Evolutionary conservation across 2,329 filamentous ascomycete genomes (phyloP).

Genomic region (Cytospora piceae): DNA sequence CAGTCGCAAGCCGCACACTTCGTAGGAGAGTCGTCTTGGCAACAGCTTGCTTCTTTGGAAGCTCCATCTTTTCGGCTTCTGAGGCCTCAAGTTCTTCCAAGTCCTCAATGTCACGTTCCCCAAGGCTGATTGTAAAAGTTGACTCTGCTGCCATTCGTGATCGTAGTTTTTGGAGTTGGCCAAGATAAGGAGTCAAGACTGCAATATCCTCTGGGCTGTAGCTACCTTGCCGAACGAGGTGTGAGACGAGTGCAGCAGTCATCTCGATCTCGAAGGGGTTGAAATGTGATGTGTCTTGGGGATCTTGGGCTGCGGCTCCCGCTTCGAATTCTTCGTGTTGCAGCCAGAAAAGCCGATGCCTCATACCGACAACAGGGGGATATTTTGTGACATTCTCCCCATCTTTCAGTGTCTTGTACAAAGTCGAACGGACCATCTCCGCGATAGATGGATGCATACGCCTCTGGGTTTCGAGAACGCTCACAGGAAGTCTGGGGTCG

Average conservation of each 20-base stretch:
- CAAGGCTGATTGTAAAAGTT: conserved; percentile 64
- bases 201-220: conserved; percentile 68
- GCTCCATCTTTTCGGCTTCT: conserved; percentile 30
- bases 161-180: conserved; percentile 59
- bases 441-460: conserved; percentile 70
- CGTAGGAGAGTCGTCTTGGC: conserved; percentile 50
- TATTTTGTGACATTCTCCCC: conserved; percentile 42
- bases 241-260: conserved; percentile 63
- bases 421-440: conserved; percentile 55
- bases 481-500: conserved; percentile 18
- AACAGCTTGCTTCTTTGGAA: neutral
- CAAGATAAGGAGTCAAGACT: conserved; percentile 68
- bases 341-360: conserved; percentile 61
- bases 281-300: conserved; percentile 49
- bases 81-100: conserved; percentile 47
- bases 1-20: conserved; percentile 61
- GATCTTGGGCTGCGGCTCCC: conserved; percentile 38
- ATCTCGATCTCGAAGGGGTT: conserved; percentile 68
- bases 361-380: conserved; percentile 58
- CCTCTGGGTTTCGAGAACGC: conserved; percentile 49
- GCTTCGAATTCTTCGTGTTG: conserved; percentile 58
- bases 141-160: conserved; percentile 41
- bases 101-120: conserved; percentile 63
- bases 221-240: conserved; percentile 66
- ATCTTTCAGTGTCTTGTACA: conserved; percentile 63